These are phyloP conservation scores for Calocera cornea DNA, from an alignment of 768 basidiomycete genomes.

Conservation along the genomic window DNA sequence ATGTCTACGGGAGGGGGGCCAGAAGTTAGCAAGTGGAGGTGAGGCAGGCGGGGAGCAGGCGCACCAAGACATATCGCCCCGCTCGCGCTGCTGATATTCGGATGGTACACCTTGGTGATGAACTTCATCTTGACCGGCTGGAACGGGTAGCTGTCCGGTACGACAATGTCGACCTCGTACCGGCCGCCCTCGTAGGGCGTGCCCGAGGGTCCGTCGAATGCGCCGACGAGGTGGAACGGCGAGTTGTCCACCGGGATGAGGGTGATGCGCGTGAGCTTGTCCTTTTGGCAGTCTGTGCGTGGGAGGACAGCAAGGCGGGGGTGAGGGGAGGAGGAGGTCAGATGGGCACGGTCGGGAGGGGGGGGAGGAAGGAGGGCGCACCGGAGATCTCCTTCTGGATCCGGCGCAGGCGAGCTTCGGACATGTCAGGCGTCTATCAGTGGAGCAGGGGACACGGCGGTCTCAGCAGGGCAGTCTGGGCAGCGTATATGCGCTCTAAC, in stretches of 20 bases:
- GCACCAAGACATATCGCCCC: constrained; percentile 92
- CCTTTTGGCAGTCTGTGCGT: constrained; percentile 80
- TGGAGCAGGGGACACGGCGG: neutral
- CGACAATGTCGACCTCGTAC: constrained; percentile 59
- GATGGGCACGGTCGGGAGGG: neutral
- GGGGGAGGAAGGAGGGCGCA: constrained; percentile 21
- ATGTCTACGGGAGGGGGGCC: constrained; percentile 24
- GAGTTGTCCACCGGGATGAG: constrained; percentile 82
- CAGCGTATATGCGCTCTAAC: neutral
- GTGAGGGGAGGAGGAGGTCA: neutral
- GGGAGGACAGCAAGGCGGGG: too few species aligned
- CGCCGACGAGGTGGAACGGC: constrained; percentile 82
- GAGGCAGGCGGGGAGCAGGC: constrained; percentile 16
- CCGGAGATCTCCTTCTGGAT: constrained; percentile 89
- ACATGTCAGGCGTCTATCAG: constrained; percentile 26
- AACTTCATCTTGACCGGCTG: constrained; percentile 98
- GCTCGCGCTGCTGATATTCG: constrained; percentile 85
- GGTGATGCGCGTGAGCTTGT: constrained; percentile 73
- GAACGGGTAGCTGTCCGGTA: constrained; percentile 22
- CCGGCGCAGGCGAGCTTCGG: constrained; percentile 80
- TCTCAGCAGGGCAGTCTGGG: neutral
- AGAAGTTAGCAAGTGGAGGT: constrained; percentile 4
- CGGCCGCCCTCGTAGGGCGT: constrained; percentile 88
- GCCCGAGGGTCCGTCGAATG: constrained; percentile 81
- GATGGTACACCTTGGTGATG: constrained; percentile 91